phyloP scores from a whole-genome alignment of 2,329 filamentous ascomycete species.

The Colletotrichum somersetense region DNA sequence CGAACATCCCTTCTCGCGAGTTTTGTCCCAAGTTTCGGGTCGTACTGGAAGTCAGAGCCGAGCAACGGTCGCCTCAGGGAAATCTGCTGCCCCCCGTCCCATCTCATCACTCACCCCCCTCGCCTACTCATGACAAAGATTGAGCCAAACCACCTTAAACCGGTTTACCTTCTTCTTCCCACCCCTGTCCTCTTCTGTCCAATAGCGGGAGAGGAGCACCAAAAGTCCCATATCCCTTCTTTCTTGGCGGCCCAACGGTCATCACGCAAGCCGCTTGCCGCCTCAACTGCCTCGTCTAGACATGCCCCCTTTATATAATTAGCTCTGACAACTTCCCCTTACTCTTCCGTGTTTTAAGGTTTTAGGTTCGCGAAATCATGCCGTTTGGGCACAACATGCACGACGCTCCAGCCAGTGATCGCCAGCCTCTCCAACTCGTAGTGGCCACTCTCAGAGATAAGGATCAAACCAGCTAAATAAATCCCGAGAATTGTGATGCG shows the following conservation, averaged over 20 bases:
- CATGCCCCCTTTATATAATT: slow-evolving; percentile 34
- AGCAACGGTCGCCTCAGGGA: slow-evolving; percentile 35
- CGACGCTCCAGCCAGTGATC: slow-evolving; percentile 26
- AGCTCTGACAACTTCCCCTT: slow-evolving; percentile 5
- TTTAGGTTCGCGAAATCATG: slow-evolving; percentile 32
- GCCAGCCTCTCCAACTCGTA: slow-evolving; percentile 17
- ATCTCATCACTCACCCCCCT: slow-evolving; percentile 25
- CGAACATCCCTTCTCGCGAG: slow-evolving; percentile 6
- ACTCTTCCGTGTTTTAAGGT: not conserved
- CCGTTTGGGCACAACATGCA: slow-evolving; percentile 19
- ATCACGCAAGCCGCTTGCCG: not conserved
- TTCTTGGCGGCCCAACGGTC: not conserved
- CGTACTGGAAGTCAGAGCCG: slow-evolving; percentile 32
- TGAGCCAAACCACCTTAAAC: slow-evolving; percentile 19
- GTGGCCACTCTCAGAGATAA: slow-evolving; percentile 17
- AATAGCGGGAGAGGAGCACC: not conserved
- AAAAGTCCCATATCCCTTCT: slow-evolving; percentile 4
- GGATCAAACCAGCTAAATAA: not conserved
- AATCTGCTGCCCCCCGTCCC: not conserved
- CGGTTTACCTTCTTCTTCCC: slow-evolving; percentile 21
- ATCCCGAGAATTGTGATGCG: not conserved
- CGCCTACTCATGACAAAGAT: not conserved
- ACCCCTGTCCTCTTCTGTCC: not conserved
- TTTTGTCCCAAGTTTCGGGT: not conserved
- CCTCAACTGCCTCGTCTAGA: slow-evolving; percentile 34